Base-by-base conservation (phyloP, 75 land plant species). In the Sequoiadendron giganteum region DNA sequence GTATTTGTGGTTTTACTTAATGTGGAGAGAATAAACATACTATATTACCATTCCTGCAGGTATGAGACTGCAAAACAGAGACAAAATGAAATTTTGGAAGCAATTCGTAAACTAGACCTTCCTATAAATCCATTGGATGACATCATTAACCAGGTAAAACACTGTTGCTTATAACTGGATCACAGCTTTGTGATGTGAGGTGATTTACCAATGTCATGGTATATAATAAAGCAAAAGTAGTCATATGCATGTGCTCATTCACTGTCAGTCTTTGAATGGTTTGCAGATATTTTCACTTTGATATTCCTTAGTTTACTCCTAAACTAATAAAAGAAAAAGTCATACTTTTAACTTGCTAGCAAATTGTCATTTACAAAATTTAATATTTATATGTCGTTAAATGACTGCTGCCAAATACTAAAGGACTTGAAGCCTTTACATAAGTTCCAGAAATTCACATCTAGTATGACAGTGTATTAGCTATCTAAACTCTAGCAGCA, bases 41-140 rank as follows among this genome's bases (percentile, higher is more conserved):
- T 76, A 10, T 5, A 15, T 36, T 48, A n/a, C 15, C 49, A 11
- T 86, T 43, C 15, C 61, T 86, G 48, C 87, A 97, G 99, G 87
- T 94, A 93, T 90, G 96, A 95, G 87, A 91, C 86, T 76, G 99
- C 99, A 36, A 83, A 89, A 32, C 91, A 93, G 78, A 93, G 97
- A 16, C 95, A 94, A 88, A 87, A 58, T 14, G 93, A 93, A 73
- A 90, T 95, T 55, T 88, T 97, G 91, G 99, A 96, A 30, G 90
- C 91, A 56, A 95, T 97, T 36, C 95, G 97, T 25, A 88, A 93
- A n/a, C 72, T 97, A 85, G 96, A 97, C 86, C 93, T 97, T 86
- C 99, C 99, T 80, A 97, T 96, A 86, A 97, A 97, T 94, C 99
- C 99, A 54, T 88, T 97, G 85, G 99, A 97, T 96, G 99, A 97